Evolutionary conservation across 768 basidiomycete genomes (phyloP), one percentile per base, ranked within the genome.

Genomic region (Pulveroboletus sp.): DNA sequence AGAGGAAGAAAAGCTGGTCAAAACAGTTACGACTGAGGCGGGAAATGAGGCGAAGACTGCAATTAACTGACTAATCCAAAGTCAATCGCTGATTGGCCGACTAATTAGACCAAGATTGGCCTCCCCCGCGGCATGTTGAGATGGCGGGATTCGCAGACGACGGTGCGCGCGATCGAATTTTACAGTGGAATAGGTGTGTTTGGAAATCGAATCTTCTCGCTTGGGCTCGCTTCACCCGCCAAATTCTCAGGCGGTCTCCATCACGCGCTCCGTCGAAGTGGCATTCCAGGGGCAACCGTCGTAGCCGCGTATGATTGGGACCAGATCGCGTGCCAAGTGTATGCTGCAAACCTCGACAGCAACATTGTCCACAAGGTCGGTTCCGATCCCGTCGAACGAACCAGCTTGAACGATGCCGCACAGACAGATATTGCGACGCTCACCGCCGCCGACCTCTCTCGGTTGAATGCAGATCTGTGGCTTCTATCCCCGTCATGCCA

Each of bases 221-320:
- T 30, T 38, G 17, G 6, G 3, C 12, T 29, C 27, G n/a, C n/a
- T 49, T 48, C 35, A 57, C 43, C 41, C 46, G 38, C 10, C 36
- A 29, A 12, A 6, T 34, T 42, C 45, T 14, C 42, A 89, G 89
- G 87, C 22, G 89, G 89, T 7, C 71, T 91, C 6, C 85, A 87
- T 70, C 71, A 79, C 22, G 88, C 87, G 6, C 72, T 91, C 16
- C 59, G 68, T 38, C 74, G 79, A 43, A 82, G 81, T 57, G 61
- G 57, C 10, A 67, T 79, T 38, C 57, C 71, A 17, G 80, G 72
- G 5, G 57, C 68, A 9, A 51, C 65, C 0, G 74, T 86, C 27
- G 68, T 83, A 6, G 77, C 76, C 52, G 86, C 89, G n/a, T 89
- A 83, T 60, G 89, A 91, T 63, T 89, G 88, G 86, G 88, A 90